Evolutionary conservation across 805 yeast genomes (phyloP).

Genomic region (Yarrowia sp.): DNA sequence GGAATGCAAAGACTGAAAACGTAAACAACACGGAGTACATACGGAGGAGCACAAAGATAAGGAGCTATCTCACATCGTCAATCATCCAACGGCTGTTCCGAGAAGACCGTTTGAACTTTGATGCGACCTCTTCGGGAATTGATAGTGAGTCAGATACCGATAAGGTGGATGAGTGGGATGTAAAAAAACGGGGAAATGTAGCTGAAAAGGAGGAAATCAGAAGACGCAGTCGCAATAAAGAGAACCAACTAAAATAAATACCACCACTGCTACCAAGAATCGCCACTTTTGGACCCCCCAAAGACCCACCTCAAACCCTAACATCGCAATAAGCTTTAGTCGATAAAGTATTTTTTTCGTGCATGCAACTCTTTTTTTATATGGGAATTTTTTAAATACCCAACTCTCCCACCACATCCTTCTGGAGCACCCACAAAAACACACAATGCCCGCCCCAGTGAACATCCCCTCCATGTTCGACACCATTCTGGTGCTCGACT

Average conservation of each 20-base stretch:
- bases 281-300: too few relatives aligned
- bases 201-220: not conserved
- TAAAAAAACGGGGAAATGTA: not conserved
- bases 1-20: too few relatives aligned
- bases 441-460: conserved; percentile 35
- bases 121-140: not conserved
- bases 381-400: conserved; percentile 17
- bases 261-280: too few relatives aligned
- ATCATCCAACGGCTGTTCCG: conserved; percentile 2
- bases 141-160: conserved; percentile 4
- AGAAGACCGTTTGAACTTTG: not conserved
- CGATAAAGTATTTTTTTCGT: conserved; percentile 15
- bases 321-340: not conserved
- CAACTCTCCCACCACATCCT: not conserved
- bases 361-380: not conserved
- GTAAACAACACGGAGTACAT: too few relatives aligned
- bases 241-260: too few relatives aligned
- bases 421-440: not conserved
- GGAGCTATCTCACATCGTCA: not conserved
- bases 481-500: conserved; percentile 95
- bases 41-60: too few relatives aligned
- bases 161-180: not conserved
- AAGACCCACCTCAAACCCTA: not conserved
- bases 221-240: too few relatives aligned
- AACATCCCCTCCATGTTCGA: conserved; percentile 87